Evolutionary conservation across 768 basidiomycete species (phyloP).

Genomic region (Collybia mongolica): DNA sequence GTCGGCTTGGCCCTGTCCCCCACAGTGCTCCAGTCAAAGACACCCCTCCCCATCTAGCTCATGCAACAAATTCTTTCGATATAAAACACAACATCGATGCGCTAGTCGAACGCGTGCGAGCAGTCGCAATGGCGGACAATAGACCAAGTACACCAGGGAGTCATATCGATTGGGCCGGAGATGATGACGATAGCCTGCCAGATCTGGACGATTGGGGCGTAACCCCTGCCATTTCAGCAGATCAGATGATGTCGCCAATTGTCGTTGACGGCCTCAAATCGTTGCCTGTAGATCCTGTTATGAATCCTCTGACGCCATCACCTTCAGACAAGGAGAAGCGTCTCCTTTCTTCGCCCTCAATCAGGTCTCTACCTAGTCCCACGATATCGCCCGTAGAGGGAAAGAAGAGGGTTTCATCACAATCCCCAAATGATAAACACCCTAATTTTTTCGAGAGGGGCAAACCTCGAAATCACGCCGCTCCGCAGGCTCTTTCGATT

Average conservation of each 20-base stretch:
- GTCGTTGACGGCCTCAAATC: slow-evolving; percentile 61
- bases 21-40: slow-evolving; percentile 51
- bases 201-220: slow-evolving; percentile 88
- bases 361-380: too few species aligned
- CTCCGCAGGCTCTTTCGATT: too few species aligned
- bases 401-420: neutral
- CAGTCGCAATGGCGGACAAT: slow-evolving; percentile 68
- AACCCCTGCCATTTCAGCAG: slow-evolving; percentile 33
- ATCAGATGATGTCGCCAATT: slow-evolving; percentile 64
- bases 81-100: slow-evolving; percentile 68
- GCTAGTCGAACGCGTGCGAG: slow-evolving; percentile 75
- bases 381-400: too few species aligned
- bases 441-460: neutral
- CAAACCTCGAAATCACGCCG: neutral
- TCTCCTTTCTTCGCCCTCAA: too few species aligned
- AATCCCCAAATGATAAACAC: neutral
- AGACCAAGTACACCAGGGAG: slow-evolving; percentile 71
- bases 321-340: neutral
- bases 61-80: slow-evolving; percentile 30
- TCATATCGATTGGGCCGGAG: slow-evolving; percentile 88
- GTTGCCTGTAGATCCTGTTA: slow-evolving; percentile 44
- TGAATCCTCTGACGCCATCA: slow-evolving; percentile 17
- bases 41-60: slow-evolving; percentile 54
- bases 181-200: slow-evolving; percentile 80
- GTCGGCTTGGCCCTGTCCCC: slow-evolving; percentile 25